Conservation (phyloP, 2,329 filamentous ascomycete species). For the Ilyonectria mors-panacis region DNA sequence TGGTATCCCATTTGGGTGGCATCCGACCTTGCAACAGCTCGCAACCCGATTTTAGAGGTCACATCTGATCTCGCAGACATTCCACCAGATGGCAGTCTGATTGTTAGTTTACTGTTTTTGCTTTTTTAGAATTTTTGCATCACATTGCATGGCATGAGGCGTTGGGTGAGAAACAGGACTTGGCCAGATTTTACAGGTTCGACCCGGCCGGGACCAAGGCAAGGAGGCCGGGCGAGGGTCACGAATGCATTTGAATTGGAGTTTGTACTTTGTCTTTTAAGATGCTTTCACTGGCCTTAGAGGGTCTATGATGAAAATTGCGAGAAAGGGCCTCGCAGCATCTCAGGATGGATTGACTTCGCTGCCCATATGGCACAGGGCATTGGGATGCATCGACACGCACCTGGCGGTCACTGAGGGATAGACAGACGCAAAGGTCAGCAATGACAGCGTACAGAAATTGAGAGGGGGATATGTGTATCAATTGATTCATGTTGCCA, state of each 20-base stretch:
- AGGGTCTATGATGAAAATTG: slow-evolving; percentile 9
- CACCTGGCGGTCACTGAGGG: slow-evolving; percentile 13
- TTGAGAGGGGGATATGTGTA: slow-evolving; percentile 24
- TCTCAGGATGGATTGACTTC: slow-evolving; percentile 7
- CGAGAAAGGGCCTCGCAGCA: slow-evolving; percentile 17
- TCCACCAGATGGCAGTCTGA: slow-evolving; percentile 7
- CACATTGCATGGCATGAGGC: slow-evolving; percentile 49
- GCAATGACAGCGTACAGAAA: slow-evolving; percentile 43
- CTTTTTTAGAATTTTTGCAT: slow-evolving; percentile 40
- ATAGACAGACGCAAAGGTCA: slow-evolving; percentile 46
- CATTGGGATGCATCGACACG: slow-evolving; percentile 6
- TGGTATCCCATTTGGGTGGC: slow-evolving; percentile 22
- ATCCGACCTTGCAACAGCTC: neutral
- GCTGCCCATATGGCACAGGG: slow-evolving; percentile 8
- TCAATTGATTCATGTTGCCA: slow-evolving; percentile 29
- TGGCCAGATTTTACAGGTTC: slow-evolving; percentile 17
- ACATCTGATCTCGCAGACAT: slow-evolving; percentile 21
- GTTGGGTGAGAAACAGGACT: slow-evolving; percentile 45
- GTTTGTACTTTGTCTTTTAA: slow-evolving; percentile 16
- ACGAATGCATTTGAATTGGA: slow-evolving; percentile 31
- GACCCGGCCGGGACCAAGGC: slow-evolving; percentile 18
- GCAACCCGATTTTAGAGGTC: slow-evolving; percentile 22
- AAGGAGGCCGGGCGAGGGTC: slow-evolving; percentile 16
- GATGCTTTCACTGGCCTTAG: slow-evolving; percentile 21
- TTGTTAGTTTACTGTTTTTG: slow-evolving; percentile 34